Conservation (phyloP, 495 filamentous ascomycete species). For the Achaetomiella virescens region DNA sequence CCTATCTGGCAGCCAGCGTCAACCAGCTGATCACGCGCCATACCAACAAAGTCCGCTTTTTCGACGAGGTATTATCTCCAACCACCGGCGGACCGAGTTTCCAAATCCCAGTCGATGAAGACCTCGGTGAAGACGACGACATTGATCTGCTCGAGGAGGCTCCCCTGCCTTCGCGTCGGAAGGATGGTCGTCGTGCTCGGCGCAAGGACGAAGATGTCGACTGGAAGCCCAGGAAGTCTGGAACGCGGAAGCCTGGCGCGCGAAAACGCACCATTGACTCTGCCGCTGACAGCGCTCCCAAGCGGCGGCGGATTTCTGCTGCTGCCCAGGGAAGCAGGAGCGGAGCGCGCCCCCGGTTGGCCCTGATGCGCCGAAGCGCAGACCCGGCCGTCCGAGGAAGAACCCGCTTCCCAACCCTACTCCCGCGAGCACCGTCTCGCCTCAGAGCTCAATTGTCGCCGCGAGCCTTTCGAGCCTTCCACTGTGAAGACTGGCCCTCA, state of each 20-base stretch:
- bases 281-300: neutral
- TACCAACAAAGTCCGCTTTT: neutral
- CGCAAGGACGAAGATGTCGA: neutral
- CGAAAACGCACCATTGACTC: neutral
- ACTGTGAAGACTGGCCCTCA: too few relatives aligned
- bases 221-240: neutral
- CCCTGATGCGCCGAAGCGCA: neutral
- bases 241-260: neutral
- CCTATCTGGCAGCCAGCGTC: neutral
- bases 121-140: neutral
- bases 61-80: neutral
- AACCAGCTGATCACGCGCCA: neutral
- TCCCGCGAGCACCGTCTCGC: too few relatives aligned
- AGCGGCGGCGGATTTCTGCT: neutral
- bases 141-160: too few relatives aligned
- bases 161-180: too few relatives aligned
- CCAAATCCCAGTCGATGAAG: neutral
- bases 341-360: neutral
- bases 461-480: too few relatives aligned
- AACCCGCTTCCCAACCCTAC: neutral
- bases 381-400: neutral
- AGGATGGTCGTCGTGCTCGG: too few relatives aligned
- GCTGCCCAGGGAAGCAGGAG: neutral
- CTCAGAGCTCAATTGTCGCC: neutral
- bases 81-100: neutral